Percentiles rank a stretch among this genome's conserved stretches.
These are phyloP conservation scores for Quaeritorhiza haematococci DNA, from an alignment of 371 early-diverging fungal species.

Conservation along the genomic window DNA sequence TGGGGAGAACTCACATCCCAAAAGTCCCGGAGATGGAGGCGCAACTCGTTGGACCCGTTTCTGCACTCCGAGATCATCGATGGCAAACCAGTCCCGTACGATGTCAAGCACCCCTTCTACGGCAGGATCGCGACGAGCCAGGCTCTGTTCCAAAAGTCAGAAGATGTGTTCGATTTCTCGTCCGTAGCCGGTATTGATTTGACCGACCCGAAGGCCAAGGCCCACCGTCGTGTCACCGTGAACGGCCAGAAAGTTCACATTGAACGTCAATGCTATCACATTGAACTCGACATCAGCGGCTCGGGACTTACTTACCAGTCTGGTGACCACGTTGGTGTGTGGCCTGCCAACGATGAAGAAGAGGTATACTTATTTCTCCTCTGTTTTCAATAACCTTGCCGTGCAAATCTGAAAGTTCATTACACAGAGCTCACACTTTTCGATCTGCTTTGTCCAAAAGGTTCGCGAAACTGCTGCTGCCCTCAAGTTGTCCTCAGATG, in stretches of 20 bases:
- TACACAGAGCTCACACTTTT: neutral
- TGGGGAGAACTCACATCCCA: slow-evolving; percentile 39
- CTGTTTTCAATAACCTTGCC: neutral
- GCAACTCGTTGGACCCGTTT: too few relatives aligned
- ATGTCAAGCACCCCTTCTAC: slow-evolving; percentile 78
- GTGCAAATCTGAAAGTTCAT: neutral
- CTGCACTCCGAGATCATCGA: too few relatives aligned
- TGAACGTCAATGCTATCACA: slow-evolving; percentile 82
- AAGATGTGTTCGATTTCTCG: slow-evolving; percentile 29
- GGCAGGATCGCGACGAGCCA: slow-evolving; percentile 55
- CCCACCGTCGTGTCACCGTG: neutral
- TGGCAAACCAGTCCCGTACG: too few relatives aligned
- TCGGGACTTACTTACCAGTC: slow-evolving; percentile 77
- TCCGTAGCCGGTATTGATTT: too few relatives aligned
- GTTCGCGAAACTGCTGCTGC: slow-evolving; percentile 32
- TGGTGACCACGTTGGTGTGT: slow-evolving; percentile 95
- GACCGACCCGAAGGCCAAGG: neutral
- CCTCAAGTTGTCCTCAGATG: slow-evolving; percentile 53
- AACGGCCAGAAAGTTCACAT: slow-evolving; percentile 22
- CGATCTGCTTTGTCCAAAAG: neutral
- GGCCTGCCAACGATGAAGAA: slow-evolving; percentile 76
- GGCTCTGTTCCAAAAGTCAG: slow-evolving; percentile 57
- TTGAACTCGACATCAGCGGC: slow-evolving; percentile 82
- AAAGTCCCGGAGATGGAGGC: slow-evolving; percentile 34
- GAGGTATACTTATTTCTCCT: slow-evolving; percentile 47